Base-by-base conservation (phyloP, 2,329 filamentous ascomycete genomes). In the Colletotrichum salicis region DNA sequence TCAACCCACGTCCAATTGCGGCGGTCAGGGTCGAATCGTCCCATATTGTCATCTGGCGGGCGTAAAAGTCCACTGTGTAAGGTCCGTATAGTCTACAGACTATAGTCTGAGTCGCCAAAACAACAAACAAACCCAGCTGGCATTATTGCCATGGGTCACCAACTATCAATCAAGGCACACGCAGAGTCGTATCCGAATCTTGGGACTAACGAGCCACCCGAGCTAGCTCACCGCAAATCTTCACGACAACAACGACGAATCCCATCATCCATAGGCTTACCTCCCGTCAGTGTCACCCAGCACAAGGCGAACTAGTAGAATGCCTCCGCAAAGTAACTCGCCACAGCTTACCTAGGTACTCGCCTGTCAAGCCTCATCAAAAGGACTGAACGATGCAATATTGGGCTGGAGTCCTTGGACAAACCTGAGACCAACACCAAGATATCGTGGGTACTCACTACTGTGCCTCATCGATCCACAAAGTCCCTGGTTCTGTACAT, bases 161-260 rank as follows among this genome's bases (percentile, higher is more conserved):
- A 48, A 7, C 41, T 48, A 48, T 37, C 22, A 15, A 35, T 48
- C 56, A 52, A 52, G 45, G 60, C 60, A 29, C 60, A 62, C 31
- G 35, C 58, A 61, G 27, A 48, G 58, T 33, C 19, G 41, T 24
- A 61, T 61, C 27, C 24, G 12, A 54, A 24, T 61, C 24, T 31
- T 22, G 45, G 13, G n/a, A 33, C 31, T n/a, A 22, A 48, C 31
- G 13, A 64, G 11, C 66, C 31, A 58, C 35, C n/a, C 31, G 33
- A 5, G 45, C 45, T 58, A 54, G 60, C 56, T 71, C 64, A 71
- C 64, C 68, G 64, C 57, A 64, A 52, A 67, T 70, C 62, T 56
- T 65, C 5, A 55, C 31, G 11, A 37, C 48, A 5, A 27, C 24
- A 19, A 60, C 24, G 13, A 56, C 19, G 19, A 22, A 29, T 11